Evolutionary conservation across 2,329 filamentous ascomycete genomes (phyloP), one percentile per base, ranked within the genome.

Genomic region (Ceratocystis ficicola): DNA sequence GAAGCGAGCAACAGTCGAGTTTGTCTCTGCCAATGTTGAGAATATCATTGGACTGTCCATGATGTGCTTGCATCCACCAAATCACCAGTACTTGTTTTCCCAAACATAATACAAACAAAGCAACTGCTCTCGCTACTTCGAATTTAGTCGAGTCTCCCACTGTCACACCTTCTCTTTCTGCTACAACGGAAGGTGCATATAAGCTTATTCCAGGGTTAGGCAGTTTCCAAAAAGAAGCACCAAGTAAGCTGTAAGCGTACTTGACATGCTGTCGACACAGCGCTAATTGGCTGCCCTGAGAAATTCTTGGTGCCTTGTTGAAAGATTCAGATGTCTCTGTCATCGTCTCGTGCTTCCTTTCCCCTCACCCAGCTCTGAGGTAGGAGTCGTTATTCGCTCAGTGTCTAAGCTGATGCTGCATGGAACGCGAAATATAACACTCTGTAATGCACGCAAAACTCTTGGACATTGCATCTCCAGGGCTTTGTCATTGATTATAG

Each of bases 141-240:
- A 30, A 12, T 25, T 25, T 15, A 7, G 28, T 32, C 28, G 28
- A 36, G 28, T 59, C 52, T 59, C 15, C 12, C n/a, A 30, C 30
- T 59, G 22, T 59, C 52, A 59, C 52, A 59, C 52, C 32, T 59
- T 32, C 52, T 59, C 25, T 25, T 32, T 59, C 28, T 32, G 28
- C 28, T 30, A 52, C 28, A 59, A 32, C n/a, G 52, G 25, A 32
- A 30, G 25, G 17, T 32, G 12, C 28, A 17, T 10, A 59, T 59
- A 59, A 59, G 52, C 52, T 59, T 59, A 59, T 52, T 52, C 48
- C 48, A 12, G 15, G 48, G 48, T 10, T 15, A 25, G 20, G 48
- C 48, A 52, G 20, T 52, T 52, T 52, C 48, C 48, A 52, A 52
- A 52, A 48, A 52, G 12, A 12, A 25, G 12, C 15, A 12, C 48